Conservation (phyloP, 2,329 filamentous ascomycete species). For the Aspergillus felis region DNA sequence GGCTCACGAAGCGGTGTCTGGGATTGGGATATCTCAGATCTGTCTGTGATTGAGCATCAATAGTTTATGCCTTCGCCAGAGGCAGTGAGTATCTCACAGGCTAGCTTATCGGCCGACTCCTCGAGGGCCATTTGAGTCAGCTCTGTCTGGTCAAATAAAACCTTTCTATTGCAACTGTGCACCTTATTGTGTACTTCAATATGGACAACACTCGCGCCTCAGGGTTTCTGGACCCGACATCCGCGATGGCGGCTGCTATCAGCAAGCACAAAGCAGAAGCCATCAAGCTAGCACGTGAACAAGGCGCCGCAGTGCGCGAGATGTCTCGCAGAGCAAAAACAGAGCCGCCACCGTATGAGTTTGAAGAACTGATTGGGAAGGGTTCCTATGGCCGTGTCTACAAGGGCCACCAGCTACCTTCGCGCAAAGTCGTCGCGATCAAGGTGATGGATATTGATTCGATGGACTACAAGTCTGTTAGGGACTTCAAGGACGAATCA, state of each 20-base stretch:
- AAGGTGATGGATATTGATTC: slow-evolving; percentile 51
- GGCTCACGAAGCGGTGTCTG: neutral
- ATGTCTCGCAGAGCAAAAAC: slow-evolving; percentile 45
- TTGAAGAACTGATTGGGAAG: slow-evolving; percentile 50
- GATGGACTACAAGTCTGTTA: slow-evolving; percentile 44
- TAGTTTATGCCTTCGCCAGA: neutral
- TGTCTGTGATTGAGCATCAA: neutral
- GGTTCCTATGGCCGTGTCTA: slow-evolving; percentile 51
- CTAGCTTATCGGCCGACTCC: neutral
- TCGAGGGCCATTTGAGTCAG: neutral
- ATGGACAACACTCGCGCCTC: slow-evolving; percentile 26
- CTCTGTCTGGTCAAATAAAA: too few species aligned
- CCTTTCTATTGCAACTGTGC: neutral
- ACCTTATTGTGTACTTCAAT: neutral
- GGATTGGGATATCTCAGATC: neutral
- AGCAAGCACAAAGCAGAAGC: slow-evolving; percentile 49
- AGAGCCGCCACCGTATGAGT: slow-evolving; percentile 44
- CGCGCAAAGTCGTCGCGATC: slow-evolving; percentile 45
- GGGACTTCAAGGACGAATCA: slow-evolving; percentile 47
- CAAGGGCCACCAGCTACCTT: slow-evolving; percentile 42
- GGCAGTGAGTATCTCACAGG: neutral
- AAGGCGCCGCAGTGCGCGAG: slow-evolving; percentile 43
- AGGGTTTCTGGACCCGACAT: slow-evolving; percentile 38
- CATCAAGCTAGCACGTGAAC: slow-evolving; percentile 44
- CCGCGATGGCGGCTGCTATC: slow-evolving; percentile 39